phyloP scores from a whole-genome alignment of 495 filamentous ascomycete genomes.

The Hypoxylon rickii region DNA sequence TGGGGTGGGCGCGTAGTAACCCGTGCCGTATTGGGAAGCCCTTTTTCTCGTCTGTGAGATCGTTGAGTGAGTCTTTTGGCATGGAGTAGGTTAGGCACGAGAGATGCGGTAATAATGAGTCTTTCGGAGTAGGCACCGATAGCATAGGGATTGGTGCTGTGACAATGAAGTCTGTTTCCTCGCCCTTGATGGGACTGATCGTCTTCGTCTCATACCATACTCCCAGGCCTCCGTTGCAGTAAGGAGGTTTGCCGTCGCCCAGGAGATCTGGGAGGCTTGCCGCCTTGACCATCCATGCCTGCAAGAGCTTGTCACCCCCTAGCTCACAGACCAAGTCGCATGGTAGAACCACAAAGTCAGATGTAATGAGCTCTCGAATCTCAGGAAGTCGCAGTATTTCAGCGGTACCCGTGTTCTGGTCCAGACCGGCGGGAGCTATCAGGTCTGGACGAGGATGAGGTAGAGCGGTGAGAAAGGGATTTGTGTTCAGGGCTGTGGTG shows the following conservation, averaged over 20 bases:
- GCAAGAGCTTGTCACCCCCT: conserved; percentile 75
- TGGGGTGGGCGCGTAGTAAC: conserved; percentile 70
- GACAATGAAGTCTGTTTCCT: conserved; percentile 88
- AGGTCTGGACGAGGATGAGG: conserved; percentile 75
- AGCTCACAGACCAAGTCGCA: conserved; percentile 95
- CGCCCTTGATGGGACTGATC: conserved; percentile 75
- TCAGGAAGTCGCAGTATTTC: conserved; percentile 84
- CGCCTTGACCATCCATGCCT: conserved; percentile 90
- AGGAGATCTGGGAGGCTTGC: conserved; percentile 61
- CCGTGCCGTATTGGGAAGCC: conserved; percentile 71
- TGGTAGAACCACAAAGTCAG: conserved; percentile 87
- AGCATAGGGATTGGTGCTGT: conserved; percentile 65
- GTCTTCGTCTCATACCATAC: conserved; percentile 90
- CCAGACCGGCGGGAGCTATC: conserved; percentile 71
- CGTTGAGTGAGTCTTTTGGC: conserved; percentile 84
- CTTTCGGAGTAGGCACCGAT: conserved; percentile 58
- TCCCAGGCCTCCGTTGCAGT: conserved; percentile 70
- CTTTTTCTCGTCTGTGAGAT: conserved; percentile 72
- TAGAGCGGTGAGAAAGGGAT: conserved; percentile 82
- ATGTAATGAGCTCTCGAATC: conserved; percentile 69
- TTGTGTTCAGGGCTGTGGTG: conserved; percentile 77
- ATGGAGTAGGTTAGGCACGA: conserved; percentile 71
- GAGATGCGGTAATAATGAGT: conserved; percentile 65
- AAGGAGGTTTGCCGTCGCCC: conserved; percentile 42
- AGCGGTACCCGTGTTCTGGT: conserved; percentile 81